These are phyloP conservation scores for Lumnitzera littorea DNA, from an alignment of 345 rosid genomes.

Conservation along the genomic window DNA sequence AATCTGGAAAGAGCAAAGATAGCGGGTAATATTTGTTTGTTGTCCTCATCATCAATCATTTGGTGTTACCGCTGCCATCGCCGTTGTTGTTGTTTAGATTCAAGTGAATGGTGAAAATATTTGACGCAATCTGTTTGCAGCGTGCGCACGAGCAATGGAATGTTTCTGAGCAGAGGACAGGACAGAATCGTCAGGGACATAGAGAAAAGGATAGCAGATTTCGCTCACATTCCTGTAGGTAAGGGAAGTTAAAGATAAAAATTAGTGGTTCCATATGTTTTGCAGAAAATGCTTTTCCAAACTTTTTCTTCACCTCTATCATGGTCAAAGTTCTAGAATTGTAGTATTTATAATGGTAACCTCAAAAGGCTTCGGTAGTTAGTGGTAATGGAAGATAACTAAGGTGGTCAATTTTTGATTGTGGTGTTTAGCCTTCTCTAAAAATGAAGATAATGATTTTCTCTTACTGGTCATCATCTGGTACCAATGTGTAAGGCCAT, in stretches of 20 bases:
- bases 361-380: too few relatives aligned
- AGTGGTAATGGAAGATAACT: too few relatives aligned
- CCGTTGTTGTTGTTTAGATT: not conserved
- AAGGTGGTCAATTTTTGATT: too few relatives aligned
- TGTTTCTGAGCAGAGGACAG: slow-evolving; percentile 16
- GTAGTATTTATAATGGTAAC: too few relatives aligned
- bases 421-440: too few relatives aligned
- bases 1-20: slow-evolving; percentile 27
- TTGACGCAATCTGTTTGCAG: slow-evolving; percentile 3
- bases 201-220: slow-evolving; percentile 18
- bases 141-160: slow-evolving; percentile 19
- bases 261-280: not conserved
- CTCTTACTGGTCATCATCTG: too few relatives aligned
- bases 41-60: not conserved
- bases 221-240: slow-evolving; percentile 19
- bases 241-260: not conserved
- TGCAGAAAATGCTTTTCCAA: too few relatives aligned
- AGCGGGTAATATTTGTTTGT: slow-evolving; percentile 24
- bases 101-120: not conserved
- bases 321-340: too few relatives aligned
- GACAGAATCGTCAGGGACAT: slow-evolving; percentile 14
- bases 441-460: too few relatives aligned
- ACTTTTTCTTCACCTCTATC: too few relatives aligned
- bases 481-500: too few relatives aligned
- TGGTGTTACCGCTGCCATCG: not conserved